Conservation (phyloP, 495 filamentous ascomycete species). For the Daldinia grandis region DNA sequence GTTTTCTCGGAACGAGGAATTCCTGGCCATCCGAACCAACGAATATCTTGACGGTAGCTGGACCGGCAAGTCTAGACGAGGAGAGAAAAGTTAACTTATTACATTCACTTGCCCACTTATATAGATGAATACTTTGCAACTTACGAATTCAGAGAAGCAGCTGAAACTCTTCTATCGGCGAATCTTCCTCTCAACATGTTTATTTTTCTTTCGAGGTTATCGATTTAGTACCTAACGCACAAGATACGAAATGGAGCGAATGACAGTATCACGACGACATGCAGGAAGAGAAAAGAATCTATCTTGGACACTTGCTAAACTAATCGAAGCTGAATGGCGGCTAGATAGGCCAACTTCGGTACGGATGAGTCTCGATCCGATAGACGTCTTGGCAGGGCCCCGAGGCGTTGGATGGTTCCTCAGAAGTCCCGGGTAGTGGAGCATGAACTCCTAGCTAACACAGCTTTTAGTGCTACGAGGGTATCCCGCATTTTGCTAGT, state of each 20-base stretch:
- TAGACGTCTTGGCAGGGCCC: constrained; percentile 30
- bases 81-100: constrained; percentile 1
- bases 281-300: constrained; percentile 11
- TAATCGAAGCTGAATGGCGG: constrained; percentile 7
- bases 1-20: constrained; percentile 52
- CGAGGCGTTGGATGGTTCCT: constrained; percentile 31
- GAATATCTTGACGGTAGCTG: constrained; percentile 51
- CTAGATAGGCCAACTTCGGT: constrained; percentile 5
- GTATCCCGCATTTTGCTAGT: constrained; percentile 18
- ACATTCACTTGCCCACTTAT: background rate
- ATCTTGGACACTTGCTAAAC: constrained; percentile 3
- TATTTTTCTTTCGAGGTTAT: background rate
- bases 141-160: constrained; percentile 32
- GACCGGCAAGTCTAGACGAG: constrained; percentile 38
- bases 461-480: constrained; percentile 7
- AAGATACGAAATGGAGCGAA: background rate
- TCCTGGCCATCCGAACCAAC: constrained; percentile 54
- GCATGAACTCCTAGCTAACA: constrained; percentile 13
- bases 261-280: background rate
- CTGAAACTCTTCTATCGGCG: constrained; percentile 23
- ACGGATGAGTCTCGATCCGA: constrained; percentile 21
- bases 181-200: constrained; percentile 37
- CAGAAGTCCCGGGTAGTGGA: constrained; percentile 18
- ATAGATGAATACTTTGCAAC: constrained; percentile 3
- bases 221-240: background rate